phyloP scores from a whole-genome alignment of 805 yeast genomes.

The Isabelozyma rhagii region DNA sequence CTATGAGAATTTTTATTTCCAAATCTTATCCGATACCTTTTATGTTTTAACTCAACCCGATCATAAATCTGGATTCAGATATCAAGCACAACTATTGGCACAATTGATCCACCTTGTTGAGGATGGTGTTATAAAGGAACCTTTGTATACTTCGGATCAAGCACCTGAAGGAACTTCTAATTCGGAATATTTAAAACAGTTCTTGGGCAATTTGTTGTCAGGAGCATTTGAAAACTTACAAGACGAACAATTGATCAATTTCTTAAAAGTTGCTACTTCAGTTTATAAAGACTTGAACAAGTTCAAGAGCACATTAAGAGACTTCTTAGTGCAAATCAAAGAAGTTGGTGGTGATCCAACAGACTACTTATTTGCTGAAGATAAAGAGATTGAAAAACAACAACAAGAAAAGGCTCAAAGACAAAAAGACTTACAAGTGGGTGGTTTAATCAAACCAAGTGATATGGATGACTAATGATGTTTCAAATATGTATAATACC shows the following conservation, averaged over 20 bases:
- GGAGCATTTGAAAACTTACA: conserved; percentile 93
- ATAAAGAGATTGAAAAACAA: conserved; percentile 69
- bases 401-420: conserved; percentile 70
- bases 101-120: conserved; percentile 81
- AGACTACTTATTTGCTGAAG: conserved; percentile 92
- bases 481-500: background rate
- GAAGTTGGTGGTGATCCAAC: conserved; percentile 95
- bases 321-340: conserved; percentile 93
- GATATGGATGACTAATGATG: conserved; percentile 70
- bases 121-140: conserved; percentile 67
- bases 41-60: conserved; percentile 94
- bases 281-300: conserved; percentile 70
- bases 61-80: conserved; percentile 92
- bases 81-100: conserved; percentile 81
- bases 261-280: conserved; percentile 71
- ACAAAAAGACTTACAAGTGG: conserved; percentile 81
- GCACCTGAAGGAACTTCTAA: conserved; percentile 87
- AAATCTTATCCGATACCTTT: conserved; percentile 87
- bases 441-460: conserved; percentile 92
- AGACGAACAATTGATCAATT: conserved; percentile 75
- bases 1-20: conserved; percentile 83
- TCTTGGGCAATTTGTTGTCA: conserved; percentile 73
- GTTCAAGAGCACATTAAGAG: conserved; percentile 85
- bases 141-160: conserved; percentile 75
- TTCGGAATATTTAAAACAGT: conserved; percentile 72